These are phyloP conservation scores for Neospermospora avenae DNA, from an alignment of 2,329 filamentous ascomycete genomes.

Conservation along the genomic window DNA sequence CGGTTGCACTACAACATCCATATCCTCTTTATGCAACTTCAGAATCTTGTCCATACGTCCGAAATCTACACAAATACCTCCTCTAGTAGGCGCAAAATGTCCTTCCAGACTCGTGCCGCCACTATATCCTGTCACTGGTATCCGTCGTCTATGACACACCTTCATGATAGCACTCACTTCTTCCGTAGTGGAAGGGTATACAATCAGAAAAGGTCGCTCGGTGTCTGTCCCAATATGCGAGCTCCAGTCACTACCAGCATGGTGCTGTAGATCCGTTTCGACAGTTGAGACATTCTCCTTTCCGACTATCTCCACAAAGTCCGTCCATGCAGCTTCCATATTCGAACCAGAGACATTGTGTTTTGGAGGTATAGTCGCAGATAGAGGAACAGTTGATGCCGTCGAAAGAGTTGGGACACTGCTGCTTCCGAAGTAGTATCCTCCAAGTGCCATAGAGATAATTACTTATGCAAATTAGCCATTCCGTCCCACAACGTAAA, in stretches of 20 bases:
- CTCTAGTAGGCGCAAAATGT: slow-evolving; percentile 78
- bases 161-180: slow-evolving; percentile 88
- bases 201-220: slow-evolving; percentile 62
- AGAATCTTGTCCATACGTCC: slow-evolving; percentile 80
- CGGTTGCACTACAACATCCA: slow-evolving; percentile 74
- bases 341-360: slow-evolving; percentile 60
- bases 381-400: slow-evolving; percentile 58
- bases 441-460: slow-evolving; percentile 27
- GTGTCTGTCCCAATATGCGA: slow-evolving; percentile 49
- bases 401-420: slow-evolving; percentile 49
- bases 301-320: slow-evolving; percentile 62
- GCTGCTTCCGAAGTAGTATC: slow-evolving; percentile 57
- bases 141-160: slow-evolving; percentile 73
- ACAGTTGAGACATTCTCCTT: slow-evolving; percentile 62
- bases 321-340: slow-evolving; percentile 67
- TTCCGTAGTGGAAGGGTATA: slow-evolving; percentile 74
- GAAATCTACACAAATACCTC: slow-evolving; percentile 85
- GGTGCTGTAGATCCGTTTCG: slow-evolving; percentile 51
- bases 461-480: slow-evolving; percentile 25
- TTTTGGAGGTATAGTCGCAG: slow-evolving; percentile 46
- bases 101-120: slow-evolving; percentile 89
- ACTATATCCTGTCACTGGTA: slow-evolving; percentile 83
- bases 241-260: slow-evolving; percentile 62
- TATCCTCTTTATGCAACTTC: slow-evolving; percentile 70
- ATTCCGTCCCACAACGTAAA: neutral